These are phyloP conservation scores for Takakia lepidozioides DNA, from an alignment of 225 moss, liverwort and hornwort species.

Conservation along the genomic window DNA sequence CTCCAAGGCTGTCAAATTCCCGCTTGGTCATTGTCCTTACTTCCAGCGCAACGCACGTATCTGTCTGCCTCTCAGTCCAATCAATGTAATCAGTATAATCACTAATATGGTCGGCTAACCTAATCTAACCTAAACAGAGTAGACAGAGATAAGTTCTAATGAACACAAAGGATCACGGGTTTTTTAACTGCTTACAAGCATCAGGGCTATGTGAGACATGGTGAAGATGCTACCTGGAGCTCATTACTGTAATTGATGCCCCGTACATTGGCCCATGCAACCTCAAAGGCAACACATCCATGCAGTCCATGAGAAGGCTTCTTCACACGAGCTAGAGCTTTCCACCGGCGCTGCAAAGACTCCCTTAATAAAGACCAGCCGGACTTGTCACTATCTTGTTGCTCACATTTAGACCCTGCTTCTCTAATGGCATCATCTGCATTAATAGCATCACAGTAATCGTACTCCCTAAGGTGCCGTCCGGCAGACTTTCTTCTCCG, in stretches of 20 bases:
- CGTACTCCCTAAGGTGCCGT: slow-evolving; percentile 21
- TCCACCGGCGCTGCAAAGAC: slow-evolving; percentile 48
- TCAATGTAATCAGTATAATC: slow-evolving; percentile 4
- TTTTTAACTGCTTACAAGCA: no score
- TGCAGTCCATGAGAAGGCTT: slow-evolving; percentile 74
- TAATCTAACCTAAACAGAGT: no score
- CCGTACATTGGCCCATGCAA: slow-evolving; percentile 82
- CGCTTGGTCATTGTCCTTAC: slow-evolving; percentile 62
- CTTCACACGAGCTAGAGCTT: slow-evolving; percentile 41
- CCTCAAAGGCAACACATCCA: slow-evolving; percentile 92
- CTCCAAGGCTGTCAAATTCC: slow-evolving; percentile 74
- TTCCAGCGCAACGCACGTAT: slow-evolving; percentile 80
- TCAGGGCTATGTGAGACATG: no score
- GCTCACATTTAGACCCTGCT: slow-evolving; percentile 7
- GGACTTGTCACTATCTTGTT: slow-evolving; percentile 19
- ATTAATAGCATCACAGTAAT: slow-evolving; percentile 21
- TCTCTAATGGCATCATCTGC: slow-evolving; percentile 6
- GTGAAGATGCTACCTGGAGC: slow-evolving; percentile 53
- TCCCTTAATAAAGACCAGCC: slow-evolving; percentile 53
- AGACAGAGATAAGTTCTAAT: no score
- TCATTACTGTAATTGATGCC: slow-evolving; percentile 88
- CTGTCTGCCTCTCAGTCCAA: slow-evolving; percentile 41
- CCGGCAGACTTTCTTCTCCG: slow-evolving; percentile 40
- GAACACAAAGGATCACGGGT: no score
- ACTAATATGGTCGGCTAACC: no score